phyloP scores from a whole-genome alignment of 1,284 basidiomycete species.

The Leccinum holopus region DNA sequence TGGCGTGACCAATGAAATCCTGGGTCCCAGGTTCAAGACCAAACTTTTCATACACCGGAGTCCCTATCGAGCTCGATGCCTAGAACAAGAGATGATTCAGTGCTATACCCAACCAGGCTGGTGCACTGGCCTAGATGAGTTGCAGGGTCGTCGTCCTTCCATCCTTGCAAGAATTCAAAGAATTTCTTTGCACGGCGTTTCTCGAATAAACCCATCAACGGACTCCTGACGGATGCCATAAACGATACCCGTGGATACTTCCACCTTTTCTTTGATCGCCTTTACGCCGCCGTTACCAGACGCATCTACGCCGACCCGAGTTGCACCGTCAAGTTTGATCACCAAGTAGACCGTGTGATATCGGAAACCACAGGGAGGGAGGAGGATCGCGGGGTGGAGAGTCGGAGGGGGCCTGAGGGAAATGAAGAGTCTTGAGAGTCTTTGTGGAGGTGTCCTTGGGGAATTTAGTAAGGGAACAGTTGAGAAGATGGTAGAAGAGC shows the following conservation, averaged over 20 bases:
- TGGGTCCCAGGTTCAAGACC: conserved; percentile 97
- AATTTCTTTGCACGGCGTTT: conserved; percentile 99
- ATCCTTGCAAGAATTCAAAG: conserved; percentile 95
- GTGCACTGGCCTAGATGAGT: conserved; percentile 84
- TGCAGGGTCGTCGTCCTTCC: conserved; percentile 91
- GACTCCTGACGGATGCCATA: conserved; percentile 85
- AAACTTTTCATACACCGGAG: conserved; percentile 92
- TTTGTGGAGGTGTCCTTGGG: conserved; percentile 43
- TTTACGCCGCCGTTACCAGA: conserved; percentile 67
- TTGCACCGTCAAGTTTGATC: conserved; percentile 53
- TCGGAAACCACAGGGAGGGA: conserved; percentile 81
- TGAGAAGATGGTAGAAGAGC: conserved; percentile 93
- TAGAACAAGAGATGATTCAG: conserved; percentile 33
- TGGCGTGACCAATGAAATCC: conserved; percentile 99
- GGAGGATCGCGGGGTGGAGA: conserved; percentile 65
- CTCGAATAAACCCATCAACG: conserved; percentile 98
- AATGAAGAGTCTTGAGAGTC: conserved; percentile 68
- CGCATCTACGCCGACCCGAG: conserved; percentile 70
- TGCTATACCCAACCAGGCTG: background rate
- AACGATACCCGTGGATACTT: conserved; percentile 76
- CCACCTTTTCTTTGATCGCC: conserved; percentile 53
- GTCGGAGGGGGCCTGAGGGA: conserved; percentile 55
- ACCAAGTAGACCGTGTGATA: conserved; percentile 79
- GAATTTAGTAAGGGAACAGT: conserved; percentile 62
- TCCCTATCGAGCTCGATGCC: conserved; percentile 85